Base-by-base conservation (phyloP, 345 rosid species). In the Arabidopsis thaliana region DNA sequence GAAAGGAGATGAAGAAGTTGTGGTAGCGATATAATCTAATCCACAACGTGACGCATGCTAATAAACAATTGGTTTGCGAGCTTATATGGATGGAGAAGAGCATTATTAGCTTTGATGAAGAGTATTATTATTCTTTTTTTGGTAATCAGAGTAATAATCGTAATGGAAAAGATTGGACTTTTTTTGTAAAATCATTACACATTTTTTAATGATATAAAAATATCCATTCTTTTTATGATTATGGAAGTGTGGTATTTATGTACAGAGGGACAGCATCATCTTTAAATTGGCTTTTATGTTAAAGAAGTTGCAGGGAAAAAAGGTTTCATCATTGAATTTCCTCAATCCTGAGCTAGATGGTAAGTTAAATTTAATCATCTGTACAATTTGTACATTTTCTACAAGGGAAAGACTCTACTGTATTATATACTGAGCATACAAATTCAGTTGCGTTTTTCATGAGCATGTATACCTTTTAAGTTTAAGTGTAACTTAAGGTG, bases 1-100 rank as follows among this genome's bases (percentile, higher is more conserved):
- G 38, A 72, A 66, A 71, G 80, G 41, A 65, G 77, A 40, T 57
- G 77, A 65, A 58, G 72, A 71, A 65, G 57, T 14, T 72, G 81
- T 30, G 2, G 69, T 66, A 45, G 81, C 69, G 4, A 33, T 66
- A 49, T 78, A 50, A 59, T 58, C 55, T 59, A 49, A 42, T 57
- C 65, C 64, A 65, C 51, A 65, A 36, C 16, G 5, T 2, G 32
- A 33, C 36, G 38, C 32, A 50, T 58, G 59, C 36, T 46, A 20
- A 28, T 28, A 30, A 30, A 48, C 71, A 69, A 63, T 70, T 56
- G 45, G 60, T 63, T 34, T n/a, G 13, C 56, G 71, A 63, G 45
- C 44, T 63, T 49, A 28, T 48, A 65, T 59, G 55, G 40, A 63
- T 58, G 28, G 55, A 42, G 57, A 52, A 58, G 69, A 42, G 59